Evolutionary conservation across 2,329 filamentous ascomycete genomes (phyloP), one percentile per base, ranked within the genome.

Genomic region (Herpotrichia juniperi): DNA sequence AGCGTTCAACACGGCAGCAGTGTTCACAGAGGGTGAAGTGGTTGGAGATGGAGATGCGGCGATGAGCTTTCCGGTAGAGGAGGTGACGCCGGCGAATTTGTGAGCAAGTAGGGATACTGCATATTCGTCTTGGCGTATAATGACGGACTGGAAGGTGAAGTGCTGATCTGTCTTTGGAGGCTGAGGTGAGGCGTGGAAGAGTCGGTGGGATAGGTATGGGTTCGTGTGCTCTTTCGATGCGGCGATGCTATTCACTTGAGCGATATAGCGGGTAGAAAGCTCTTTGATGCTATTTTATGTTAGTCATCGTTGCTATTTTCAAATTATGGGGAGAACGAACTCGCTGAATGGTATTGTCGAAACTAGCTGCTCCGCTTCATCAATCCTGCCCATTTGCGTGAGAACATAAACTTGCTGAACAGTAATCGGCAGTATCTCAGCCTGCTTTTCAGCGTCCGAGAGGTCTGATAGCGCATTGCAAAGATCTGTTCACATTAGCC

Each of bases 391-490:
- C 54, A 89, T 71, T 58, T 83, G 85, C 2, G 83, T 82, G 51
- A 89, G 80, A 1, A 91, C 87, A 62, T 88, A 93, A 22, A 89
- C 82, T 64, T 91, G 87, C 72, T 94, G 91, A 21, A 90, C 83
- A 26, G 87, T 79, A 51, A 96, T 92, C 9, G 90, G 88, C 25
- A 90, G 77, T 57, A 92, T 75, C 73, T 96, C 90, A 0, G 83
- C 81, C 68, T 83, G 81, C 76, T 90, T 92, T 59, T 94, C 90
- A 46, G 88, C 87, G 4, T 90, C 85, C 16, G 79, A 81, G 53
- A 93, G 75, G 53, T 93, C 90, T 45, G 92, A 88, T 11, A 88
- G 82, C 4, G 83, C 83, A 68, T 89, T 85, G 68, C 90, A 94
- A 17, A 93, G 77, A 59, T 87, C 83, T 79, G 48, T 28, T 26